Evolutionary conservation across 2,329 filamentous ascomycete genomes (phyloP), one percentile per base, ranked within the genome.

Genomic region (Pseudomassariella vexata): DNA sequence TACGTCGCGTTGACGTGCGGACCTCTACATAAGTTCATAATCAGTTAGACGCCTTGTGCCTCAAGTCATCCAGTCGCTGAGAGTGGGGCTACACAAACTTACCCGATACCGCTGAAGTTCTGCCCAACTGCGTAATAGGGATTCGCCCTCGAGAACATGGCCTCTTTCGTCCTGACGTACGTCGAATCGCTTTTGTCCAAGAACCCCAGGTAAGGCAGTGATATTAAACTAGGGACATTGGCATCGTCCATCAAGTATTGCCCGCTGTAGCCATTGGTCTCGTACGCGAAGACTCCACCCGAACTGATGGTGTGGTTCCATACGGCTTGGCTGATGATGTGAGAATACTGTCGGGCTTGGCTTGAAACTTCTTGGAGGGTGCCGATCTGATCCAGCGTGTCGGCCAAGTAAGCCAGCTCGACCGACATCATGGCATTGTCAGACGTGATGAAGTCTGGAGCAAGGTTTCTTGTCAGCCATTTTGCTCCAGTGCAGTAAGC

Each of bases 101-200:
- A 30, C 28, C 45, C 42, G 12, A 47, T 40, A 19, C 38, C 57
- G 24, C 35, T 38, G 19, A 44, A 35, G 9, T 33, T 32, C 16
- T 29, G 25, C 11, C 41, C 41, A 28, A 37, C 36, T 17, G 32
- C 37, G 28, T 44, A 83, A 48, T 82, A 84, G 0, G 79, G 79
- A 44, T 84, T 84, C 0, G 74, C 74, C 1, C 62, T 45, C 18
- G 66, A 63, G 14, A 82, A 62, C 37, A 84, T 72, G 78, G 83
- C 82, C 44, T 69, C 71, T 38, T 80, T 67, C 0, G 80, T 84
- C 43, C 80, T 80, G 41, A 75, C 65, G 49, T 84, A 84, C 6
- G 73, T 63, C 14, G 64, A 45, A 38, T 82, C 67, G 7, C 68
- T 49, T 6, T 55, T 44, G 8, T 55, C 51, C 1, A 70, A 50